A percentile compares a stretch with the other conserved stretches of the same genome.
phyloP scores from a whole-genome alignment of 805 yeast species.

The Lipomyces yamadae region DNA sequence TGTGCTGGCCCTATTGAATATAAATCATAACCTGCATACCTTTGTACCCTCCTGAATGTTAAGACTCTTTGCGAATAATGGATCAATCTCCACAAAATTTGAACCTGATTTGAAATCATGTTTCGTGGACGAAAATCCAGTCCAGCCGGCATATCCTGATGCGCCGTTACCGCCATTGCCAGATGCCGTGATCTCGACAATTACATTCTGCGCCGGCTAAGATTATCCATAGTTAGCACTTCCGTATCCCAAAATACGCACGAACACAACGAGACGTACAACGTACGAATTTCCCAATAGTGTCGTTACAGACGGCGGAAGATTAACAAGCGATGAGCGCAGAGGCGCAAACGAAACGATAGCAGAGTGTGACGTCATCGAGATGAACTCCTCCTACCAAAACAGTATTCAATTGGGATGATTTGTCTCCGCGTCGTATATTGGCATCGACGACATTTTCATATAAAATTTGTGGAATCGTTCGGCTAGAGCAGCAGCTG shows the following conservation, averaged over 20 bases:
- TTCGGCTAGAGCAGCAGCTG: neutral
- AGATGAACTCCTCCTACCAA: neutral
- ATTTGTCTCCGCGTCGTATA: neutral
- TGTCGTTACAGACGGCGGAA: conserved; percentile 56
- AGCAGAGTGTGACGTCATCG: conserved; percentile 45
- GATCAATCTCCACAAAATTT: conserved; percentile 62
- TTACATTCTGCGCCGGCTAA: conserved; percentile 58
- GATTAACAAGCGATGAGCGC: conserved; percentile 58
- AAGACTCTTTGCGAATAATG: conserved; percentile 61
- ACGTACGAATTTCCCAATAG: conserved; percentile 58
- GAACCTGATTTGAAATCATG: conserved; percentile 33
- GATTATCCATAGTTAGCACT: conserved; percentile 2
- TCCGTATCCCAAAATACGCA: neutral
- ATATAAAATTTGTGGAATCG: neutral
- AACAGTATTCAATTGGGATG: neutral
- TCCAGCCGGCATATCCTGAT: conserved; percentile 64
- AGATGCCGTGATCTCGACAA: conserved; percentile 50
- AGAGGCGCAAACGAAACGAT: conserved; percentile 46
- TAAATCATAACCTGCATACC: conserved; percentile 20
- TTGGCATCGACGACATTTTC: neutral
- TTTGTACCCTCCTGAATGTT: conserved; percentile 53
- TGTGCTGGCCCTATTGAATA: neutral
- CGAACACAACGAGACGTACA: conserved; percentile 43
- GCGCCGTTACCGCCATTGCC: conserved; percentile 37
- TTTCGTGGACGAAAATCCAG: conserved; percentile 55